Evolutionary conservation across 2,329 filamentous ascomycete species (phyloP), one percentile per base, ranked within the genome.

Genomic region (Fusarium avenaceum): DNA sequence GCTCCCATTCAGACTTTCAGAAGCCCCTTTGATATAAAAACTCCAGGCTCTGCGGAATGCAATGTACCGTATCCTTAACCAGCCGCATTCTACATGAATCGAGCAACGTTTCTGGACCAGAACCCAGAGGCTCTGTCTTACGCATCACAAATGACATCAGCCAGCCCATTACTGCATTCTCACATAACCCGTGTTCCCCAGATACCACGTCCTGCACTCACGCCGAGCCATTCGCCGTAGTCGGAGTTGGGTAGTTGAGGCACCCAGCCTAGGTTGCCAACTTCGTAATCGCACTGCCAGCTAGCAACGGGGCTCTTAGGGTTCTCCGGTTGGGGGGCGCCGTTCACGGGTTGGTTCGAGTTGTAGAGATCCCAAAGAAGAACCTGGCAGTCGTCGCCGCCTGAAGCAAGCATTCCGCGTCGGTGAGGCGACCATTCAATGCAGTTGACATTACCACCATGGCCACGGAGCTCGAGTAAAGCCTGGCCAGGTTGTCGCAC

Each of bases 401-500:
- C 96, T 1, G 93, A 97, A 17, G 95, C 95, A 19, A 99, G 87
- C 69, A 94, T 92, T 24, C 96, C 96, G 73, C 96, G 87, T 61
- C 94, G 88, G 56, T 89, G 87, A 0, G 94, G 95, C 10, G 93
- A 97, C 96, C 96, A 99, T 81, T 99, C 96, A 61, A 98, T 92
- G 74, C 92, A 96, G 80, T 97, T 98, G 58, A 99, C 87, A 9
- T 93, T 81, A 6, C 93, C 92, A 22, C 89, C 88, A 76, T 99
- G 95, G 22, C 96, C 96, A 47, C 92, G 92, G 38, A 99, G 89
- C 78, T 99, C 96, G 26, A 99, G 87, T 6, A 99, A 86, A 4
- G 96, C 96, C 79, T 97, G 96, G 7, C 96, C 96, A 0, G 96
- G 96, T 80, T 99, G 96, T 48, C 96, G 91, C 4, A 98, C 95